Conservation (phyloP, 768 basidiomycete genomes). For the Suillus fuscotomentosus region DNA sequence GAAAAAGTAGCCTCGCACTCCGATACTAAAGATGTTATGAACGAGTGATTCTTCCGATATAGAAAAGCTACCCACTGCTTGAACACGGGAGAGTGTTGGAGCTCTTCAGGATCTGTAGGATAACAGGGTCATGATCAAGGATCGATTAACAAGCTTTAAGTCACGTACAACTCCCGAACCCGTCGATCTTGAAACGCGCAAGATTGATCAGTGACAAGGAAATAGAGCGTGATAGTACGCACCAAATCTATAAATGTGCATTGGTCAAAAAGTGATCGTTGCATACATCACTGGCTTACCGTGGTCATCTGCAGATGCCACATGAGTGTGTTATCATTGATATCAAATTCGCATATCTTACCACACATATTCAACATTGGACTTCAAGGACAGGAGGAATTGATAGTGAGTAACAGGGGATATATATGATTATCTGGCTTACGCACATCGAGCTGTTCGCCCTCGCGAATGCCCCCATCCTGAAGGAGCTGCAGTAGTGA, state of each 20-base stretch:
- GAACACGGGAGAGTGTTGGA: slow-evolving; percentile 75
- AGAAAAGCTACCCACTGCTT: slow-evolving; percentile 41
- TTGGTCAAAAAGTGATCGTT: slow-evolving; percentile 9
- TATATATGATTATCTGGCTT: not conserved
- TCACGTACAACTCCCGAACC: slow-evolving; percentile 76
- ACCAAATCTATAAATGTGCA: slow-evolving; percentile 43
- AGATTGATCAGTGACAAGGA: not conserved
- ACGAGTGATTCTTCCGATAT: not conserved
- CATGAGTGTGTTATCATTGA: not conserved
- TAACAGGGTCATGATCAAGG: slow-evolving; percentile 6
- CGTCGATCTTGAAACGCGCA: slow-evolving; percentile 60
- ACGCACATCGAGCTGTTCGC: slow-evolving; percentile 89
- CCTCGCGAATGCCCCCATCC: slow-evolving; percentile 85
- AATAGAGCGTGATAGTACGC: slow-evolving; percentile 14
- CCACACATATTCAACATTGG: slow-evolving; percentile 89
- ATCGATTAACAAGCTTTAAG: not conserved
- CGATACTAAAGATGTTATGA: slow-evolving; percentile 52
- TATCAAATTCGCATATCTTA: slow-evolving; percentile 31
- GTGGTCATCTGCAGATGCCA: slow-evolving; percentile 63
- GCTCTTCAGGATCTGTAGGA: slow-evolving; percentile 71
- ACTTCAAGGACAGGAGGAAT: slow-evolving; percentile 34
- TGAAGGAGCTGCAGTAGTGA: slow-evolving; percentile 86
- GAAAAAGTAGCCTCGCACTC: slow-evolving; percentile 85
- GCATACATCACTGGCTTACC: slow-evolving; percentile 41
- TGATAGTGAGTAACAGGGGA: slow-evolving; percentile 1